Evolutionary conservation across 1,284 basidiomycete species (phyloP).

Genomic region (Lentinula novae-zelandiae): DNA sequence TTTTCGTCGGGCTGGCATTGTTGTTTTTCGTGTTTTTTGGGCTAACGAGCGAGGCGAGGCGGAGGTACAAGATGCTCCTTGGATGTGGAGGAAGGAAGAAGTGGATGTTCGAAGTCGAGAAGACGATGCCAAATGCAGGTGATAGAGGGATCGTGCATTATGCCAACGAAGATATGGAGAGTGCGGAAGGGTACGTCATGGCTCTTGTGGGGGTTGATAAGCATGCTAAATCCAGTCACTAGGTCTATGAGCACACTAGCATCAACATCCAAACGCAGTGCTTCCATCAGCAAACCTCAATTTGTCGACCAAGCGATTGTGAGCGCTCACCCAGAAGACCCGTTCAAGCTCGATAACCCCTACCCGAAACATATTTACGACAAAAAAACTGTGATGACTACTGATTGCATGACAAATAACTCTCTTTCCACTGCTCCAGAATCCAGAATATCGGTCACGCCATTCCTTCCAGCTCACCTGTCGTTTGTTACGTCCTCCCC

Average conservation of each 20-base stretch:
- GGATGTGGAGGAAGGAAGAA: not conserved
- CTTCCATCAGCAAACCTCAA: not conserved
- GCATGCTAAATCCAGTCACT: not conserved
- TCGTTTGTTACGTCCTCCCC: not conserved
- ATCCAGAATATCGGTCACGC: not conserved
- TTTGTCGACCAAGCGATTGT: not conserved
- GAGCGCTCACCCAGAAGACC: not conserved
- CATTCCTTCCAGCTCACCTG: not conserved
- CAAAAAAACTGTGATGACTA: not conserved
- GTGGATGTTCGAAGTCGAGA: not conserved
- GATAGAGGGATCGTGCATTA: not conserved
- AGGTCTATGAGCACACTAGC: not conserved
- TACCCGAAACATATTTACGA: conserved; percentile 1
- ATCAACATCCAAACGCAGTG: not conserved
- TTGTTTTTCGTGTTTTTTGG: conserved; percentile 11
- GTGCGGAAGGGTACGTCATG: not conserved
- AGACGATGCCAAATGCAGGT: not conserved
- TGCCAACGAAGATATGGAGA: not conserved
- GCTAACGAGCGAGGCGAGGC: conserved; percentile 10
- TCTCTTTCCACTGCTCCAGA: not conserved
- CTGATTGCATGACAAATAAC: not conserved
- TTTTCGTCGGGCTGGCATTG: conserved; percentile 7
- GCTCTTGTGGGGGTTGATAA: not conserved
- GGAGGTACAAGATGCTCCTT: conserved; percentile 1
- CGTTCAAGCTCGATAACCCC: conserved; percentile 3